Evolutionary conservation across 495 filamentous ascomycete species (phyloP), one percentile per base, ranked within the genome.

Genomic region (Paragyromitra xinjiangensis): DNA sequence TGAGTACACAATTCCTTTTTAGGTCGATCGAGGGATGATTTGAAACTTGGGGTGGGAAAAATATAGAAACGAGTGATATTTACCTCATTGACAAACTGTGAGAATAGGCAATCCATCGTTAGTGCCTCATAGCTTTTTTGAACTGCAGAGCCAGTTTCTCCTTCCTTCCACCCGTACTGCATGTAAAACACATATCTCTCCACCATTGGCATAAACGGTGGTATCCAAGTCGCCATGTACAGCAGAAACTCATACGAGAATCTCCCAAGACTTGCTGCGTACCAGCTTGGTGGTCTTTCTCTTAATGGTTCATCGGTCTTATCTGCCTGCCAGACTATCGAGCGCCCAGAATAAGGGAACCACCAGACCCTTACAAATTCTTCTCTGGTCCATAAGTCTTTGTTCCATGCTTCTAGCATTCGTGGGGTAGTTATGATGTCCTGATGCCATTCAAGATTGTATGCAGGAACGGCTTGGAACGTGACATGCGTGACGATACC

Each of bases 301-400:
- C 85, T 83, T 2, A 88, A 86, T 0, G 88, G 86, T n/a, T 86
- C 86, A 26, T 88, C 86, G 0, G 93, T 93, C 75, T 91, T 91
- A 62, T 90, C 90, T 5, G 94, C 95, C 39, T 88, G 88, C 95
- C 95, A 99, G 19, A 95, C 89, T 73, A 97, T 92, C 19, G 92
- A 92, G 37, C 92, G 87, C 64, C 91, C 88, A 84, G 91, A 92
- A 85, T 99, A 97, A 1, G 95, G 95, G 83, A 97, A 89, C 95
- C 95, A 99, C 95, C 95, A 99, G 53, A 97, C 92, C 29, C 95
- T 89, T 51, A 94, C 92, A 81, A 94, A 99, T 83, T 98, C 93
- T 78, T 90, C 87, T 51, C 89, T 88, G 6, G 88, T 92, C 96
- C 96, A 99, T 34, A 98, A 86, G 12, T 86, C 88, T 16, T 83